Conservation (phyloP, 2,329 filamentous ascomycete genomes). For the Lithohypha guttulata region DNA sequence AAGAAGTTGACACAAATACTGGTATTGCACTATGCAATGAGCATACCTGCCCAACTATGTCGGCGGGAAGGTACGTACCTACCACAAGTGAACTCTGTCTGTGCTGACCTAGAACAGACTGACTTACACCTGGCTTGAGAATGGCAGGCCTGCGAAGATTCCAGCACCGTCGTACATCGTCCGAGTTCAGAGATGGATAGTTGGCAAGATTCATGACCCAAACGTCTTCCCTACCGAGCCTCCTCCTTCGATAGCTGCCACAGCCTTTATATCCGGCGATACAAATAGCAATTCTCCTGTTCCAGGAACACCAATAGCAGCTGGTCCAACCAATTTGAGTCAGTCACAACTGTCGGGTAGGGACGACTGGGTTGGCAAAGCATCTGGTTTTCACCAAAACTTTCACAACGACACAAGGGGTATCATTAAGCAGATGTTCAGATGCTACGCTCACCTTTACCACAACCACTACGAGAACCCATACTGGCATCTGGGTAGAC, state of each 20-base stretch:
- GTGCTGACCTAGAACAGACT: conserved; percentile 46
- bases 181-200: conserved; percentile 93
- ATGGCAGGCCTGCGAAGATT: conserved; percentile 77
- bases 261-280: conserved; percentile 45
- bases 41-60: conserved; percentile 79
- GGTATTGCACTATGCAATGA: conserved; percentile 73
- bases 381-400: conserved; percentile 81
- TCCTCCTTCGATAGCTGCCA: conserved; percentile 48
- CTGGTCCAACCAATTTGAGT: conserved; percentile 37
- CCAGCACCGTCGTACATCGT: conserved; percentile 90
- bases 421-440: conserved; percentile 97
- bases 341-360: conserved; percentile 49
- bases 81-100: neutral
- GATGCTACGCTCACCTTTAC: conserved; percentile 94
- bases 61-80: conserved; percentile 70
- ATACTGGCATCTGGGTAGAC: conserved; percentile 66
- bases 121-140: conserved; percentile 94
- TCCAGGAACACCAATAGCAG: conserved; percentile 31
- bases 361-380: conserved; percentile 77
- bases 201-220: conserved; percentile 84
- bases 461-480: conserved; percentile 86
- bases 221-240: conserved; percentile 84
- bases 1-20: conserved; percentile 68
- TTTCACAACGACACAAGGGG: conserved; percentile 85
- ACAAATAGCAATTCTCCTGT: conserved; percentile 34